Conservation (phyloP, 768 basidiomycete genomes). For the Termitomyces sp. region DNA sequence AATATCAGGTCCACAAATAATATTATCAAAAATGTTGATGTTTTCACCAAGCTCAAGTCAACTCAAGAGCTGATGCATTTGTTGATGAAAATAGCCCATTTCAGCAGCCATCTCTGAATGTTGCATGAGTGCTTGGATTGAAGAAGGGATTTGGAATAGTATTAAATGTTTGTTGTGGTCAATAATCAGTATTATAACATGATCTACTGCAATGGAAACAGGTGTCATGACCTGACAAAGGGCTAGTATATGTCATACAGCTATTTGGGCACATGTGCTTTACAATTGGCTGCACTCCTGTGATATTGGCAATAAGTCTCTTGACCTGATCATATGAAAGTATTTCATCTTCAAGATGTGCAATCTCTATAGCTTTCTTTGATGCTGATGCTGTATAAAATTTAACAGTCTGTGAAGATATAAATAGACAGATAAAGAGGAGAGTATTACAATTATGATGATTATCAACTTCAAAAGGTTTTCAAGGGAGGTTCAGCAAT, state of each 20-base stretch:
- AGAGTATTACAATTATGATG: neutral
- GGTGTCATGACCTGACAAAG: no score
- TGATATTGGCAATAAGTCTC: constrained; percentile 15
- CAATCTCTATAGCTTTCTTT: neutral
- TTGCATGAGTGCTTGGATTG: neutral
- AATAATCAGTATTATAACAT: neutral
- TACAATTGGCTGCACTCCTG: constrained; percentile 24
- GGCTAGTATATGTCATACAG: no score
- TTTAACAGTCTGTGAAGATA: neutral
- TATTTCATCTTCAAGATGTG: neutral
- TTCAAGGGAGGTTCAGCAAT: neutral
- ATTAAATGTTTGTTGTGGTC: neutral
- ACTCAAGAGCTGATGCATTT: neutral
- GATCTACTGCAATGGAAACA: constrained; percentile 22
- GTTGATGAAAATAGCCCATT: neutral
- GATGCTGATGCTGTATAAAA: neutral
- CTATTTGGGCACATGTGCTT: constrained; percentile 35
- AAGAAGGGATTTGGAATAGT: neutral
- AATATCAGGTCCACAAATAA: neutral
- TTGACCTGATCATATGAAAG: constrained; percentile 2
- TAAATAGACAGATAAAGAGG: neutral
- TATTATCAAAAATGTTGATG: neutral
- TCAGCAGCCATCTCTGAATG: neutral
- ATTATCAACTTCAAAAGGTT: neutral
- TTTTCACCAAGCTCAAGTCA: neutral